phyloP scores from a whole-genome alignment of 1,284 basidiomycete genomes.

The Cutaneotrichosporon sp. region DNA sequence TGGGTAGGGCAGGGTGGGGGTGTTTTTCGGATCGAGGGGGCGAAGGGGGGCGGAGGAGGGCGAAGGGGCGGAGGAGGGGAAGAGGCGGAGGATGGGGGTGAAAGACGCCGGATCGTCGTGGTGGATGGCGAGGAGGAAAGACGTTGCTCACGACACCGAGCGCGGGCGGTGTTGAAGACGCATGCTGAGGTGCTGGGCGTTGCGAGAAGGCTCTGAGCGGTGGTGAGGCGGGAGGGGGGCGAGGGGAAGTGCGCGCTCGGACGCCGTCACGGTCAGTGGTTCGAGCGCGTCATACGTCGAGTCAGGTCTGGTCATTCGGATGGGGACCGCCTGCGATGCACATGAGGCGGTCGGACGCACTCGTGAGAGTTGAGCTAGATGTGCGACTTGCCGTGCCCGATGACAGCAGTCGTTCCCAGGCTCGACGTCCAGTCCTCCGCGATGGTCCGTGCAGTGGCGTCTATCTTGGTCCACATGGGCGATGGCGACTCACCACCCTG shows the following conservation, averaged over 20 bases:
- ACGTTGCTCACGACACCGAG: neutral
- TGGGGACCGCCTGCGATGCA: neutral
- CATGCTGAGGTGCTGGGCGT: neutral
- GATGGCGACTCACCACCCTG: neutral
- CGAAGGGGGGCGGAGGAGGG: neutral
- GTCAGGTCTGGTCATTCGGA: constrained; percentile 25
- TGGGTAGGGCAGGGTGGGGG: neutral
- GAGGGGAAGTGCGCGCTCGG: neutral
- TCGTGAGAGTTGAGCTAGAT: neutral
- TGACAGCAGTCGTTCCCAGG: neutral
- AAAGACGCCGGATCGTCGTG: neutral
- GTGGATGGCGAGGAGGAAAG: neutral
- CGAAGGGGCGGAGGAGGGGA: too few species aligned
- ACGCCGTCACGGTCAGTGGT: neutral
- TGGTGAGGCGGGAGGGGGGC: neutral
- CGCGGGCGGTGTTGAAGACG: neutral
- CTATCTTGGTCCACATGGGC: too few species aligned
- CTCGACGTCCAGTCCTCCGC: constrained; percentile 50
- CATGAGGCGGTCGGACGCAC: neutral
- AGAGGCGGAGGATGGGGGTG: neutral
- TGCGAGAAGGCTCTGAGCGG: neutral
- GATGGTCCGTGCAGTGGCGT: too few species aligned
- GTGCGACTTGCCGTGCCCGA: neutral
- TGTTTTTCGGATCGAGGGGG: too few species aligned
- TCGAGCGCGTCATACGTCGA: neutral